phyloP scores from a whole-genome alignment of 768 basidiomycete genomes.

The Mycena vulgaris region DNA sequence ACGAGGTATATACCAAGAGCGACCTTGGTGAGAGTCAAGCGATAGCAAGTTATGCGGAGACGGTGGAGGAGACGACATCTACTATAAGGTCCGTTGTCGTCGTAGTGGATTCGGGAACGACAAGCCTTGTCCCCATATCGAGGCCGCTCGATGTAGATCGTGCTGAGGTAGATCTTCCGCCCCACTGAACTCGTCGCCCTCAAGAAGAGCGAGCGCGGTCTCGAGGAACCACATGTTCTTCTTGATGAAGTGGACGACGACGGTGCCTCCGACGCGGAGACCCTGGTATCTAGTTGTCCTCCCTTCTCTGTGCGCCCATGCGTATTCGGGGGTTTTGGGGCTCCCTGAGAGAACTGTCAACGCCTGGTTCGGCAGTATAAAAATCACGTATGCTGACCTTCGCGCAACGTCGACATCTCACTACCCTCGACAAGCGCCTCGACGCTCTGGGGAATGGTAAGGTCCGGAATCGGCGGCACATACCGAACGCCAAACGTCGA shows the following conservation, averaged over 20 bases:
- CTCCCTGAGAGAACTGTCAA: slow-evolving; percentile 57
- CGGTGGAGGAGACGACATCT: slow-evolving; percentile 23
- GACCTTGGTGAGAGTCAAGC: not conserved
- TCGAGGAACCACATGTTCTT: slow-evolving; percentile 97
- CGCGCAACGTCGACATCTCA: slow-evolving; percentile 79
- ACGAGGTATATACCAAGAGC: slow-evolving; percentile 35
- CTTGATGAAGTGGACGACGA: slow-evolving; percentile 98
- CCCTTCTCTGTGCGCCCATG: slow-evolving; percentile 84
- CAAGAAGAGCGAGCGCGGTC: slow-evolving; percentile 90
- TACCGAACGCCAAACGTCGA: slow-evolving; percentile 88
- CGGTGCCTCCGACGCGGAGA: slow-evolving; percentile 89
- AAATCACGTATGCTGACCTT: slow-evolving; percentile 60
- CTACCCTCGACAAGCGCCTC: slow-evolving; percentile 97
- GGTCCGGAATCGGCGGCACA: slow-evolving; percentile 73
- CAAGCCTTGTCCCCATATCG: slow-evolving; percentile 8
- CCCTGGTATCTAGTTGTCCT: slow-evolving; percentile 73
- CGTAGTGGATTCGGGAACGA: not conserved
- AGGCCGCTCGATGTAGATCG: slow-evolving; percentile 29
- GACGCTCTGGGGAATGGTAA: slow-evolving; percentile 79
- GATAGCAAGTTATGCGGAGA: not conserved
- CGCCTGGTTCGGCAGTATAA: not conserved
- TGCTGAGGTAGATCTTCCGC: slow-evolving; percentile 57
- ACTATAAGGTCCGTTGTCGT: slow-evolving; percentile 31
- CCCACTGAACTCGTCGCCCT: slow-evolving; percentile 81
- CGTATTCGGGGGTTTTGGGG: slow-evolving; percentile 71